Conservation (phyloP, 139 green algal species). For the Medakamo hakoo region DNA sequence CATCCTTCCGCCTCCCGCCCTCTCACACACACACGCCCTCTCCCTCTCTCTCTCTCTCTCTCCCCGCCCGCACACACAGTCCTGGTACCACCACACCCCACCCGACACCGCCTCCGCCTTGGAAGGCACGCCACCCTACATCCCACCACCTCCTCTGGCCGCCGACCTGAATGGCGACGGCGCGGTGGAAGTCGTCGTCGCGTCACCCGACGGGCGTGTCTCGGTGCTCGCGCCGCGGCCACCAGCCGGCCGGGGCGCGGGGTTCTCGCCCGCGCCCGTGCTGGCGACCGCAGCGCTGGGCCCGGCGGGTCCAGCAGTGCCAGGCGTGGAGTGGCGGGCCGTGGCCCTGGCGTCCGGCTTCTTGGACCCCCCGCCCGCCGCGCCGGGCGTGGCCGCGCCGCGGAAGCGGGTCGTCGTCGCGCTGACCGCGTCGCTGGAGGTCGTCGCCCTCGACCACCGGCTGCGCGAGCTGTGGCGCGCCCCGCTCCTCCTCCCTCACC, state of each 20-base stretch:
- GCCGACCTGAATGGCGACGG: constrained; percentile 94
- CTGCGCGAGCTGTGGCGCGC: background rate
- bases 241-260: too few relatives aligned
- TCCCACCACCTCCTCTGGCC: constrained; percentile 13
- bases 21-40: too few relatives aligned
- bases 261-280: background rate
- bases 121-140: too few relatives aligned
- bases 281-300: background rate
- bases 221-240: too few relatives aligned
- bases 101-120: too few relatives aligned
- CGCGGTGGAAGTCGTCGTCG: constrained; percentile 61
- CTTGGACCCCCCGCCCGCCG: background rate
- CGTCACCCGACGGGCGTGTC: constrained; percentile 49
- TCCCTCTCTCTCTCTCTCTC: too few relatives aligned
- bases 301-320: background rate
- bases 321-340: background rate
- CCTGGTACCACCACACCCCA: too few relatives aligned
- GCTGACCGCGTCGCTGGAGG: background rate
- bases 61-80: too few relatives aligned
- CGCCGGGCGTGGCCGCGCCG: background rate
- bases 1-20: too few relatives aligned
- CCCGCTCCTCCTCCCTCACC: background rate
- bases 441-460: background rate
- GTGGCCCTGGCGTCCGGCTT: background rate
- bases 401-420: background rate